Evolutionary conservation across 192 early-diverging fungal species (phyloP).

Genomic region (Entrophospora sp.): DNA sequence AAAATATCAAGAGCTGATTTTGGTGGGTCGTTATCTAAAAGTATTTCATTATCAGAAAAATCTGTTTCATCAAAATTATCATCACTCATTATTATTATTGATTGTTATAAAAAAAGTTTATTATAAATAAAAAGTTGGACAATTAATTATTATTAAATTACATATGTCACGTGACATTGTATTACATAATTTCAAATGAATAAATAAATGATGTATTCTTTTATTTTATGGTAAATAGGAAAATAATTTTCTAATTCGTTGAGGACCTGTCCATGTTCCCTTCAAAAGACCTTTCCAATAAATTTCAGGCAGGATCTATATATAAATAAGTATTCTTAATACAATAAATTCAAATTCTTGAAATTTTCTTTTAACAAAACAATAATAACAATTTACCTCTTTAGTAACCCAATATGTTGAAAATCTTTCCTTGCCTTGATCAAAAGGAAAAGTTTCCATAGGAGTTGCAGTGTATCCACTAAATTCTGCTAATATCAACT

Average conservation of each 20-base stretch:
- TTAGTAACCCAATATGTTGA: constrained; percentile 66
- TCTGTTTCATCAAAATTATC: constrained; percentile 4
- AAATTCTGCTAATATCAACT: constrained; percentile 82
- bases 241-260: constrained; percentile 47
- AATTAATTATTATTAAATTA: too few species aligned
- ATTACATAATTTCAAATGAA: too few species aligned
- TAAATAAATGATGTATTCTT: too few species aligned
- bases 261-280: constrained; percentile 70
- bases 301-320: constrained; percentile 56
- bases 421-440: constrained; percentile 66
- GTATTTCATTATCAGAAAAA: not conserved
- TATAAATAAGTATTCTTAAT: not conserved
- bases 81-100: too few species aligned
- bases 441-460: constrained; percentile 74
- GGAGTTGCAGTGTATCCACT: constrained; percentile 64
- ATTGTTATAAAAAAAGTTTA: too few species aligned
- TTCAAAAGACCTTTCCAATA: constrained; percentile 80
- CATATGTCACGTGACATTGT: too few species aligned
- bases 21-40: not conserved
- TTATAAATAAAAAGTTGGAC: too few species aligned
- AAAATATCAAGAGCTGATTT: constrained; percentile 5
- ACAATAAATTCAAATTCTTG: not conserved
- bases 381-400: constrained; percentile 33
- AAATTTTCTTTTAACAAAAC: not conserved
- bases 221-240: not conserved